Evolutionary conservation across 768 basidiomycete genomes (phyloP).

Genomic region (Boletus rex-veris): DNA sequence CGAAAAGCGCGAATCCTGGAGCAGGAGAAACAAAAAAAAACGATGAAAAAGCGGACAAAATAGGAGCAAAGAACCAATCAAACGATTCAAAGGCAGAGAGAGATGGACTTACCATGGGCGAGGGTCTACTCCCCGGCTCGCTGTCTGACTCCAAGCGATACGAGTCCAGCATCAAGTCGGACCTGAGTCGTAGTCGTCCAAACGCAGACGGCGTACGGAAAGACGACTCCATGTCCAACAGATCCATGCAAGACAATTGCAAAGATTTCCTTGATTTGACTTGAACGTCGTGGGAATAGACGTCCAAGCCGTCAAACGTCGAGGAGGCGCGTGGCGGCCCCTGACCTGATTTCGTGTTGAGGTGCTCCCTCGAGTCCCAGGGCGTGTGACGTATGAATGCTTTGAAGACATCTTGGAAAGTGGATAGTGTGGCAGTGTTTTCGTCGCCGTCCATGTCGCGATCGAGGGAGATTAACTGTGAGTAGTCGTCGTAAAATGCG

Average conservation of each 20-base stretch:
- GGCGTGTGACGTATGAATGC: conserved; percentile 25
- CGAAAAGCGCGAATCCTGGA: conserved; percentile 35
- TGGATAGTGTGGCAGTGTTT: conserved; percentile 19
- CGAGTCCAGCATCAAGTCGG: conserved; percentile 23
- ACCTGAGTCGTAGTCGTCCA: conserved; percentile 15
- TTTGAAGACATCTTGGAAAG: conserved; percentile 31
- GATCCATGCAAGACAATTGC: conserved; percentile 18
- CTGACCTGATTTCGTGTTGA: conserved; percentile 10
- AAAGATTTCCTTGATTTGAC: conserved; percentile 15
- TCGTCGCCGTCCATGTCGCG: conserved; percentile 20
- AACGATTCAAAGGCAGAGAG: background rate
- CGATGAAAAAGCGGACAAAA: background rate
- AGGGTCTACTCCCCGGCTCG: background rate
- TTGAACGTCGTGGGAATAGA: conserved; percentile 27
- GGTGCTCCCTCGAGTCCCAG: conserved; percentile 20
- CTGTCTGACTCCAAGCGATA: conserved; percentile 15
- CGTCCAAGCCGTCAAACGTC: conserved; percentile 29
- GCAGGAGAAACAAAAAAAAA: background rate
- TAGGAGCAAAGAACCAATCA: background rate
- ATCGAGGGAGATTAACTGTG: conserved; percentile 14
- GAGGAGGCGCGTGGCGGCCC: conserved; percentile 25
- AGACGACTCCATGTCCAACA: conserved; percentile 21
- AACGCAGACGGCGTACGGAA: conserved; percentile 10
- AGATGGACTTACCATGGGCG: conserved; percentile 15
- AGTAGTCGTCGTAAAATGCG: conserved; percentile 13